Conservation (phyloP, 2,329 filamentous ascomycete genomes). For the Colletotrichum echinochloae region DNA sequence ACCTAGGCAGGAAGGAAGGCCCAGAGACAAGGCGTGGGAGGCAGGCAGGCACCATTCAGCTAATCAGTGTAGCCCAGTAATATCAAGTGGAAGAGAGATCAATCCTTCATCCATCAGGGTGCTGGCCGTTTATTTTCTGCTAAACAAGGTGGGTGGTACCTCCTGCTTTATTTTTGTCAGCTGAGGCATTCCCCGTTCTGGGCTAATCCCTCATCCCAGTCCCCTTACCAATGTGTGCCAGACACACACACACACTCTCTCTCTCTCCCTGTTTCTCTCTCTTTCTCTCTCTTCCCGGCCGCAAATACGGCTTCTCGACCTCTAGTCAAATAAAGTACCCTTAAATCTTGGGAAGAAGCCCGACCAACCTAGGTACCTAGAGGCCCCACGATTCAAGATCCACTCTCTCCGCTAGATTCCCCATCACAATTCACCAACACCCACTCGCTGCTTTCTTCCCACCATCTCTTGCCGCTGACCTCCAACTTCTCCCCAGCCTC, state of each 20-base stretch:
- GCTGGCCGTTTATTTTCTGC: constrained; percentile 5
- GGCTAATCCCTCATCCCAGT: constrained; percentile 14
- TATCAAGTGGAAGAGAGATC: constrained; percentile 12
- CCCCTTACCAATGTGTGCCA: constrained; percentile 1
- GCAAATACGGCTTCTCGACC: neutral
- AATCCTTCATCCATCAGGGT: constrained; percentile 19
- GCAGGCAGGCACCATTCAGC: constrained; percentile 24
- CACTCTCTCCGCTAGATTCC: constrained; percentile 21
- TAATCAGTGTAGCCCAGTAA: constrained; percentile 20
- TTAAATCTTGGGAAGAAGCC: neutral
- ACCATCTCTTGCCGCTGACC: constrained; percentile 21
- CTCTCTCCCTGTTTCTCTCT: neutral
- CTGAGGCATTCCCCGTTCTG: constrained; percentile 26
- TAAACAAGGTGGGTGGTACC: constrained; percentile 20
- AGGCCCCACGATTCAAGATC: constrained; percentile 35
- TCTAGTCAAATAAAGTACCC: neutral
- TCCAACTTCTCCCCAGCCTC: constrained; percentile 30
- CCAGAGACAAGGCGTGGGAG: constrained; percentile 13
- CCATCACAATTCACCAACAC: constrained; percentile 26
- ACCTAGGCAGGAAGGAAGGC: neutral
- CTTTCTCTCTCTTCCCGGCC: neutral
- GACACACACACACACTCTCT: neutral
- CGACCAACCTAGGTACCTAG: constrained; percentile 9
- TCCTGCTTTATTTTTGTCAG: constrained; percentile 35
- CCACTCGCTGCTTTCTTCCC: constrained; percentile 20